phyloP scores from a whole-genome alignment of 441 rosid genomes.

The Erodium texanum region DNA sequence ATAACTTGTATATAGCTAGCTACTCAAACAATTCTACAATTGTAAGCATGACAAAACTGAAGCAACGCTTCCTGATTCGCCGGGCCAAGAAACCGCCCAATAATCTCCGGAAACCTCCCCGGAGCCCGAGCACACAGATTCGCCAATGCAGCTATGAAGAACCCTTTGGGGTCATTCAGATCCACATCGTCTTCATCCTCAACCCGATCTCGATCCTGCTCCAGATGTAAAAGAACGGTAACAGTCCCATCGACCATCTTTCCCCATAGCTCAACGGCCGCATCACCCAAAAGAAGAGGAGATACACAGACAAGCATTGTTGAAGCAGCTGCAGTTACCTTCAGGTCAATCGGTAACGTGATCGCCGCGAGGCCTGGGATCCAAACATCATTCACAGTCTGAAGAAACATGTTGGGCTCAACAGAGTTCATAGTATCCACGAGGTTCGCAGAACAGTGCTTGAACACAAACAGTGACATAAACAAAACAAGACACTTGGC shows the following conservation, averaged over 20 bases:
- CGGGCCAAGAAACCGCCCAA: constrained; percentile 57
- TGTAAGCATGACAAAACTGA: constrained; percentile 55
- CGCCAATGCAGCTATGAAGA: constrained; percentile 57
- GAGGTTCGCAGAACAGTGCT: constrained; percentile 62
- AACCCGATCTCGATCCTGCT: constrained; percentile 63
- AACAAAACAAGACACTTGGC: constrained; percentile 66
- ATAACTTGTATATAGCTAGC: constrained; percentile 19
- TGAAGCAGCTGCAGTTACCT: constrained; percentile 78
- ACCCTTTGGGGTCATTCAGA: constrained; percentile 67
- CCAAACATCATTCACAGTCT: constrained; percentile 74
- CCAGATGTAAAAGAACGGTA: constrained; percentile 73
- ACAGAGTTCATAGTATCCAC: constrained; percentile 68
- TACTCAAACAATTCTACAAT: constrained; percentile 54
- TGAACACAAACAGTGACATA: constrained; percentile 82
- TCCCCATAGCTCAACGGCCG: constrained; percentile 59
- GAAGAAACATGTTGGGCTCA: constrained; percentile 48
- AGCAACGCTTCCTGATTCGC: constrained; percentile 60
- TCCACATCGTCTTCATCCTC: constrained; percentile 43
- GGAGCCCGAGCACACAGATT: constrained; percentile 54
- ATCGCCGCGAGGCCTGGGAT: constrained; percentile 72
- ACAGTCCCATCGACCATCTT: constrained; percentile 73
- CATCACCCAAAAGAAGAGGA: constrained; percentile 56
- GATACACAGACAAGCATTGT: constrained; percentile 70
- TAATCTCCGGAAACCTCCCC: constrained; percentile 65
- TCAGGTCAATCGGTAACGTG: constrained; percentile 62